Percentiles rank a stretch among this genome's conserved stretches.
phyloP scores from a whole-genome alignment of 768 basidiomycete genomes.

The Leccinum broughii region DNA sequence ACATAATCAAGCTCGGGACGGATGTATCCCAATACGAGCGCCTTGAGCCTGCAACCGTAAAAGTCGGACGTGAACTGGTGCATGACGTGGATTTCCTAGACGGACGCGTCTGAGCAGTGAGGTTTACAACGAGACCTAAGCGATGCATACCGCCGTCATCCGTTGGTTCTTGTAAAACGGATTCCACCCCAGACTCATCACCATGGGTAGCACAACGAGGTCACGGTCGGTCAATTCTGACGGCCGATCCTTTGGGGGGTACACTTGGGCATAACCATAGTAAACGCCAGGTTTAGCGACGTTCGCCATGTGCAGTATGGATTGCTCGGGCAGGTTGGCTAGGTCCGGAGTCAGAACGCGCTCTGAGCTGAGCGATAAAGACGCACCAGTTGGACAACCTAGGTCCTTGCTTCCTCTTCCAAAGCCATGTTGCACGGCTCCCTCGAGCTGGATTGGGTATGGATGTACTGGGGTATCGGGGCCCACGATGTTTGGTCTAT shows the following conservation, averaged over 20 bases:
- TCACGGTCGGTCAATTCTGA: constrained; percentile 55
- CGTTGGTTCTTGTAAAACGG: constrained; percentile 95
- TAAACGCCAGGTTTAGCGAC: constrained; percentile 86
- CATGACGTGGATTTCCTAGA: constrained; percentile 95
- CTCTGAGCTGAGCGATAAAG: background rate
- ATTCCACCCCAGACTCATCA: constrained; percentile 98
- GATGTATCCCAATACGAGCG: constrained; percentile 90
- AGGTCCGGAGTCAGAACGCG: constrained; percentile 3
- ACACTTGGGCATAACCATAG: constrained; percentile 89
- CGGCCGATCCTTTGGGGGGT: constrained; percentile 42
- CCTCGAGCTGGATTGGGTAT: constrained; percentile 79
- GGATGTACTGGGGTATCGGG: constrained; percentile 69
- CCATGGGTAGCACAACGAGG: constrained; percentile 84
- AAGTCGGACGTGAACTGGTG: constrained; percentile 86
- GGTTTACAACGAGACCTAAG: background rate
- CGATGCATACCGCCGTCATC: constrained; percentile 78
- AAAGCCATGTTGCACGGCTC: constrained; percentile 85
- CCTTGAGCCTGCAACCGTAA: constrained; percentile 82
- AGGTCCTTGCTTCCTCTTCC: constrained; percentile 94
- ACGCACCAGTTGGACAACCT: constrained; percentile 92
- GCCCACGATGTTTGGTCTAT: constrained; percentile 66
- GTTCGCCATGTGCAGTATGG: constrained; percentile 66
- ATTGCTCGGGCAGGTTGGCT: constrained; percentile 95
- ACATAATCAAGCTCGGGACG: constrained; percentile 92
- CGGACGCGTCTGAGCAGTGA: background rate